A percentile compares a stretch with the other conserved stretches of the same genome.
These are phyloP conservation scores for Fusarium protoensiforme DNA, from an alignment of 2,329 filamentous ascomycete genomes.

Conservation along the genomic window DNA sequence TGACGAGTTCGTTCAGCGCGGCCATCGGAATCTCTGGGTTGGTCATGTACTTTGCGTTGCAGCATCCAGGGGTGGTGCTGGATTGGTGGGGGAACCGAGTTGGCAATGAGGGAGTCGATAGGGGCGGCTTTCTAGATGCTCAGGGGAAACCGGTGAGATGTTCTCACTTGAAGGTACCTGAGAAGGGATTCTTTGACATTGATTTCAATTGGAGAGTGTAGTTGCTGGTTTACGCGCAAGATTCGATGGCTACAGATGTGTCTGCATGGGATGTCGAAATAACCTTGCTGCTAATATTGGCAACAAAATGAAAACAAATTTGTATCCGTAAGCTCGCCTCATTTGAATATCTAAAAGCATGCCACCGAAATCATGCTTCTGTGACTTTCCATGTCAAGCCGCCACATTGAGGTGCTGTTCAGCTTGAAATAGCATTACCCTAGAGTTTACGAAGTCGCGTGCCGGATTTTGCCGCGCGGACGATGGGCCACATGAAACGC, in stretches of 20 bases:
- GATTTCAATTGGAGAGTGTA: conserved; percentile 31
- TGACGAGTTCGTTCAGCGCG: conserved; percentile 41
- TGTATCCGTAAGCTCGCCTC: neutral
- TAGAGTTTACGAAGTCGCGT: neutral
- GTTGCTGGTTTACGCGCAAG: neutral
- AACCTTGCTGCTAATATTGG: neutral
- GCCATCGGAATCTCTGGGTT: conserved; percentile 42
- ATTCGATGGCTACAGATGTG: neutral
- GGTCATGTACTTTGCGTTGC: conserved; percentile 43
- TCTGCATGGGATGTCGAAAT: neutral
- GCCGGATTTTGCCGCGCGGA: conserved; percentile 12
- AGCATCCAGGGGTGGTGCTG: conserved; percentile 26
- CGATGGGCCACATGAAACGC: conserved; percentile 8
- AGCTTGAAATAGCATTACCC: neutral
- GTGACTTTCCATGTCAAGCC: neutral
- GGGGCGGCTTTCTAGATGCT: conserved; percentile 21
- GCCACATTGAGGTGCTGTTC: neutral
- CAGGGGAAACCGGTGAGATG: conserved; percentile 25
- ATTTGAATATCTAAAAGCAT: neutral
- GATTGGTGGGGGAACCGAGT: conserved; percentile 42
- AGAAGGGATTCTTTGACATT: conserved; percentile 31
- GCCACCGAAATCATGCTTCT: neutral
- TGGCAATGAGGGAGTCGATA: conserved; percentile 36
- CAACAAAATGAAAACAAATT: neutral
- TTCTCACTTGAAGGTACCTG: conserved; percentile 32